Conservation (phyloP, 495 filamentous ascomycete species). For the Venustampulla echinocandica region DNA sequence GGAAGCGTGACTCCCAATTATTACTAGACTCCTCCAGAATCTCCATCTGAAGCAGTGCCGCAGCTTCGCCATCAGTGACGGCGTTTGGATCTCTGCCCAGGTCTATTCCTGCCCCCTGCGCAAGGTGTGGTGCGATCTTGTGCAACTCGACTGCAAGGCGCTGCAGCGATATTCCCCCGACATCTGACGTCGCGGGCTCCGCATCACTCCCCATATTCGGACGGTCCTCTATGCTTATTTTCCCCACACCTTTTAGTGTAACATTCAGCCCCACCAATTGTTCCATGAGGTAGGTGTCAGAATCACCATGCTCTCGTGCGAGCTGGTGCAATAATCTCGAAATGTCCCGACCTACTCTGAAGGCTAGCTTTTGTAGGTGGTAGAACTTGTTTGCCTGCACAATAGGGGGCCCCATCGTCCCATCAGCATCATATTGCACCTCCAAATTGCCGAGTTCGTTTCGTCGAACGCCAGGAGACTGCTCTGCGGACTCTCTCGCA, state of each 20-base stretch:
- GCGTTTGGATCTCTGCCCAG: too few species aligned
- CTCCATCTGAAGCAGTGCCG: slow-evolving; percentile 15
- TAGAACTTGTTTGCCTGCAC: slow-evolving; percentile 12
- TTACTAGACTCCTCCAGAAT: slow-evolving; percentile 19
- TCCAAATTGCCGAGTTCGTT: background rate
- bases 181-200: background rate
- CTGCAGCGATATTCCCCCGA: slow-evolving; percentile 1
- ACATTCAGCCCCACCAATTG: background rate
- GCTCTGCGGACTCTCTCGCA: background rate
- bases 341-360: slow-evolving; percentile 13
- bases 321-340: background rate
- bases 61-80: slow-evolving; percentile 4
- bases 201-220: background rate
- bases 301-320: background rate
- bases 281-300: background rate
- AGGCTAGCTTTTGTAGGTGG: slow-evolving; percentile 9
- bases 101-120: slow-evolving; percentile 5
- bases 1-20: slow-evolving; percentile 21
- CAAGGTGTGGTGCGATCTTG: slow-evolving; percentile 16
- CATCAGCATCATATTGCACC: slow-evolving; percentile 14
- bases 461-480: background rate
- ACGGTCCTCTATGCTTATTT: background rate
- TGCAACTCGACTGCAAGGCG: slow-evolving; percentile 10
- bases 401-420: slow-evolving; percentile 8
- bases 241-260: background rate